Evolutionary conservation across 2,329 filamentous ascomycete species (phyloP).

Genomic region (Phialophora chinensis): DNA sequence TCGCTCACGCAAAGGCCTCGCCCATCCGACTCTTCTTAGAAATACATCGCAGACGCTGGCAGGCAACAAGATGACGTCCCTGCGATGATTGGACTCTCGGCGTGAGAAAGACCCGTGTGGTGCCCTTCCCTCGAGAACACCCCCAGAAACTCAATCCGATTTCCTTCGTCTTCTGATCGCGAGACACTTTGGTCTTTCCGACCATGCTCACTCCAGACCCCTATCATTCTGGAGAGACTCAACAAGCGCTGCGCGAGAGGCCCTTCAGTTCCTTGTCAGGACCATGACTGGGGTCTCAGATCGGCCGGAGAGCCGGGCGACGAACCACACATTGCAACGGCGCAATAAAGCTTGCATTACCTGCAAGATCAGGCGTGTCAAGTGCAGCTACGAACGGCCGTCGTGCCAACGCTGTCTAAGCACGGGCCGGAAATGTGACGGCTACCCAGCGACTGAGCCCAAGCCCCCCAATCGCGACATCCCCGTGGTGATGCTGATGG

Average conservation of each 20-base stretch:
- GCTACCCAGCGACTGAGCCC: conserved; percentile 40
- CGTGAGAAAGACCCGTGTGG: no score
- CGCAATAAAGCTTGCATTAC: conserved; percentile 35
- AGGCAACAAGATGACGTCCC: not conserved
- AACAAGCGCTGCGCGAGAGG: not conserved
- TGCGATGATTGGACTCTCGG: no score
- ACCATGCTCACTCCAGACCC: not conserved
- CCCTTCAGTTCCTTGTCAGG: not conserved
- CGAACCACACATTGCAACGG: not conserved
- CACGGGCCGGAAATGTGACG: conserved; percentile 49
- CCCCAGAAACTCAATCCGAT: not conserved
- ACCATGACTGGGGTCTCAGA: not conserved
- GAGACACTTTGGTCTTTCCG: not conserved
- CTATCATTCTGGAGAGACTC: not conserved
- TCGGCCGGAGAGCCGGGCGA: not conserved
- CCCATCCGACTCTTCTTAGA: not conserved
- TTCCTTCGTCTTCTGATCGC: not conserved
- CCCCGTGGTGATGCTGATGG: conserved; percentile 20
- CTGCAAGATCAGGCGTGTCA: conserved; percentile 34
- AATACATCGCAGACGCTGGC: not conserved
- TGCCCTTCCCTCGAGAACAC: no score
- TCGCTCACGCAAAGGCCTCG: not conserved
- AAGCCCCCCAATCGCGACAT: not conserved
- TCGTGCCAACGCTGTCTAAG: conserved; percentile 46
- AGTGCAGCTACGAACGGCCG: conserved; percentile 44